A percentile compares a stretch with the other conserved stretches of the same genome.
These are phyloP conservation scores for Penicillium paneum DNA, from an alignment of 2,329 filamentous ascomycete genomes.

Conservation along the genomic window DNA sequence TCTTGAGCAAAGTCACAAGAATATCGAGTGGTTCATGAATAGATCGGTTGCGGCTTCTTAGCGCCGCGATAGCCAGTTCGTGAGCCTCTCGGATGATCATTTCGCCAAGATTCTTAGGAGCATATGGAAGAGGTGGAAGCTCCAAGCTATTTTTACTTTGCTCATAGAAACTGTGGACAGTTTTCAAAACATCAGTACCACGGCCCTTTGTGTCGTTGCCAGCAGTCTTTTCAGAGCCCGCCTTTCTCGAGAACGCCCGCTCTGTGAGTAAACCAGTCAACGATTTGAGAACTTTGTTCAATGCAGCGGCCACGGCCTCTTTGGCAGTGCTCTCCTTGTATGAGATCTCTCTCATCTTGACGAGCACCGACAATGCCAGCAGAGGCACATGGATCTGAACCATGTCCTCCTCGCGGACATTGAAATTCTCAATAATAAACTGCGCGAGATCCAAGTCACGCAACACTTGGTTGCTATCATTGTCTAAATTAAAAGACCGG, in stretches of 20 bases:
- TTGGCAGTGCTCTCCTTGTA: constrained; percentile 16
- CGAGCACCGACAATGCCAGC: constrained; percentile 62
- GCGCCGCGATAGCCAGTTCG: constrained; percentile 32
- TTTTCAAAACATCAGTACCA: constrained; percentile 53
- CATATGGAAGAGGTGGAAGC: constrained; percentile 58
- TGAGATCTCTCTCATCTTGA: constrained; percentile 43
- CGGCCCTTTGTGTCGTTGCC: constrained; percentile 17
- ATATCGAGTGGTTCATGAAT: constrained; percentile 59
- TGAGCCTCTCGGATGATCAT: constrained; percentile 62
- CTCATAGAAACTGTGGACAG: constrained; percentile 65
- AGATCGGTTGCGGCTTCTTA: constrained; percentile 38
- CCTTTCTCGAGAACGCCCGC: constrained; percentile 50
- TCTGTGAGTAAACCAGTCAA: constrained; percentile 46
- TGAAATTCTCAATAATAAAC: constrained; percentile 86
- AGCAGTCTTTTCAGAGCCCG: constrained; percentile 22
- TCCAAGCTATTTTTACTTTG: constrained; percentile 69
- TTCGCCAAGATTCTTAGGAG: constrained; percentile 55
- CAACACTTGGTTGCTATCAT: constrained; percentile 48
- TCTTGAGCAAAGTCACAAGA: constrained; percentile 51
- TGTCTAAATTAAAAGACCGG: constrained; percentile 50
- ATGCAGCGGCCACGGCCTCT: constrained; percentile 21
- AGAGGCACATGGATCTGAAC: constrained; percentile 78
- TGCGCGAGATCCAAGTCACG: constrained; percentile 69
- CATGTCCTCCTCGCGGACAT: constrained; percentile 96
- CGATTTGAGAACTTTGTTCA: constrained; percentile 31